Evolutionary conservation across 345 rosid species (phyloP), one percentile per base, ranked within the genome.

Genomic region (Balakata baccata): DNA sequence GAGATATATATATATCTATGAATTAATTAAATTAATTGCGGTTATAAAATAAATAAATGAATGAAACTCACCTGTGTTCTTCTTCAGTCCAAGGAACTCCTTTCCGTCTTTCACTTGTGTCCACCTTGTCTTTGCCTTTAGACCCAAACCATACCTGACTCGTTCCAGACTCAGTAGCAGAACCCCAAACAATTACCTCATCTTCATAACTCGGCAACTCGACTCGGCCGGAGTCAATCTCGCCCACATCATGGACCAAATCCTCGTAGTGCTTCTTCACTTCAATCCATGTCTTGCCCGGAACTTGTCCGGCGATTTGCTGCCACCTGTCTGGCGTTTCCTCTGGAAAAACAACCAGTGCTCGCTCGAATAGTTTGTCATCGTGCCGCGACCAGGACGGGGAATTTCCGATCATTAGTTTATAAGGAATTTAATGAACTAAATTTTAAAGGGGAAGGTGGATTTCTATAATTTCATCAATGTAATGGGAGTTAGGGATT

Each of bases 281-380:
- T 22, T 75, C 68, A 7, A 34, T 3, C 78, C 78, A 69, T 23
- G 62, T 50, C 63, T 69, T 75, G 11, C 78, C 74, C 0, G 89
- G 84, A 1, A 78, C 54, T 12, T 62, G 59, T 11, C 18, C 38
- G 18, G 78, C 72, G 39, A 79, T 70, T 70, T 57, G 70, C 16
- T 64, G 49, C 82, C 82, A 79, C 37, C 78, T 58, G 57, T 47
- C 47, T 2, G 68, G 75, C 7, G 78, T 49, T 12, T 65, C 75
- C 38, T 79, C 78, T 0, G 72, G 68, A 22, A 69, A 74, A 45
- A 70, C 5, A 4, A 70, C 82, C 3, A 79, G 72, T n/a, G 82
- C 82, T 16, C 49, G n/a, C 78, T 79, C 82, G 72, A 79, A 79
- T 39, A 22, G 67, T 72, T 74, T 64, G 72, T 79, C 78, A 4